Evolutionary conservation across 208 protist species (phyloP).

Genomic region (Crithidia bombi): DNA sequence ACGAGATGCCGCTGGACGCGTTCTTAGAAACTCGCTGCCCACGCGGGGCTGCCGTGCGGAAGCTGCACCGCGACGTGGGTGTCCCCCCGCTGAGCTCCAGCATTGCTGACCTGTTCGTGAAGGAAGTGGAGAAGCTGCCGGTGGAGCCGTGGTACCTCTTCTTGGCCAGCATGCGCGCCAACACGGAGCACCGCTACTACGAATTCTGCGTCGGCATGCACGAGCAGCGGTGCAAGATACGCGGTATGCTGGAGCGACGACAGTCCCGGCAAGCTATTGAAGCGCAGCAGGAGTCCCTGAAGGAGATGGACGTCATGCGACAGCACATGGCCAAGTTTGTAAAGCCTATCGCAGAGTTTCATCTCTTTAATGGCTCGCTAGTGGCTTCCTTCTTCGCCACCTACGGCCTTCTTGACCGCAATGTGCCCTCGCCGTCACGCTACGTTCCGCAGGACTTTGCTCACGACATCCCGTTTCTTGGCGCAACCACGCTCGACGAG

Average conservation of each 20-base stretch:
- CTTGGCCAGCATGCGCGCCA: conserved; percentile 62
- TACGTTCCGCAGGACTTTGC: conserved; percentile 90
- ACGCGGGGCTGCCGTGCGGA: conserved; percentile 72
- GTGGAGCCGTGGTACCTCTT: conserved; percentile 88
- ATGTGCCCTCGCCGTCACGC: conserved; percentile 67
- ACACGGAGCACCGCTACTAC: conserved; percentile 80
- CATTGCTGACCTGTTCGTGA: conserved; percentile 57
- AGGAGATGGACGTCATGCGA: conserved; percentile 78
- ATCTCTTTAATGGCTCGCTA: conserved; percentile 85
- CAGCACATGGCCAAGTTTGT: conserved; percentile 61
- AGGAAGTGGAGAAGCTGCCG: conserved; percentile 63
- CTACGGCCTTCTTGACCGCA: conserved; percentile 73
- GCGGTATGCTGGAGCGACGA: conserved; percentile 48
- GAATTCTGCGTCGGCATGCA: conserved; percentile 74
- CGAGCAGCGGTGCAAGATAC: conserved; percentile 62
- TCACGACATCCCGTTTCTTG: conserved; percentile 75
- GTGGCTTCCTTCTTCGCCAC: conserved; percentile 83
- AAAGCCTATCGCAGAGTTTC: conserved; percentile 38
- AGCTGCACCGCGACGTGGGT: conserved; percentile 47
- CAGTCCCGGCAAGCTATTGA: conserved; percentile 61
- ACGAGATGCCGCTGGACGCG: conserved; percentile 60
- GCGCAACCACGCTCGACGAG: conserved; percentile 66
- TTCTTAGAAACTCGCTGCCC: conserved; percentile 68
- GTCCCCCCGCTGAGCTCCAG: conserved; percentile 31
- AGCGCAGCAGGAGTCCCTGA: conserved; percentile 58